phyloP scores from a whole-genome alignment of 345 rosid species.

The Brassica rapa region DNA sequence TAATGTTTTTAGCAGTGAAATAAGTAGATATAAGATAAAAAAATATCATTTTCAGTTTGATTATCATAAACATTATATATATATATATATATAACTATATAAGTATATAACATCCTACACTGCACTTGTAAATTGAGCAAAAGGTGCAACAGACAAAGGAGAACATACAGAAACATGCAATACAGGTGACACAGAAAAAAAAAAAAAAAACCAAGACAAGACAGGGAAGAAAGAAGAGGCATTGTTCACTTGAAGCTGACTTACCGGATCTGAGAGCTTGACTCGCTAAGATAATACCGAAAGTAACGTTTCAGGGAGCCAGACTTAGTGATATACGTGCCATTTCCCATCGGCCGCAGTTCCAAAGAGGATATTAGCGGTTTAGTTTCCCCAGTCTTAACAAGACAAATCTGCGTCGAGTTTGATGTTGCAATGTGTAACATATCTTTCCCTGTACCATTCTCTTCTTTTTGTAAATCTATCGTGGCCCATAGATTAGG shows the following conservation, averaged over 20 bases:
- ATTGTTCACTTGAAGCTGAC: too few species aligned
- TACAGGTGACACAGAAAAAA: background rate
- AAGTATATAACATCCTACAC: too few species aligned
- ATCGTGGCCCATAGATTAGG: background rate
- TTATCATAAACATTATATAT: background rate
- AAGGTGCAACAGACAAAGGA: background rate
- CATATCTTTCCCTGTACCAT: background rate
- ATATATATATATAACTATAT: too few species aligned
- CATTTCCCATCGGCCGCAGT: slow-evolving; percentile 33
- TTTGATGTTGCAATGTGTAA: slow-evolving; percentile 17
- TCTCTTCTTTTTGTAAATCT: background rate
- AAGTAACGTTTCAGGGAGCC: slow-evolving; percentile 24
- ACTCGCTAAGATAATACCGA: background rate
- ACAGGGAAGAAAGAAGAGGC: background rate
- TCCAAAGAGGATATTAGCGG: slow-evolving; percentile 52
- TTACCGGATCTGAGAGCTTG: background rate
- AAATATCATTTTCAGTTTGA: background rate
- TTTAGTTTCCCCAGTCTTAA: slow-evolving; percentile 1
- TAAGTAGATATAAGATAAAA: background rate
- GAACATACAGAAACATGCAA: background rate
- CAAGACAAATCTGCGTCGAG: background rate
- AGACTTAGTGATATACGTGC: background rate
- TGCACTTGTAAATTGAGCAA: background rate
- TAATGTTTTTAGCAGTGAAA: background rate
- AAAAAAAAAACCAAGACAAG: background rate